Evolutionary conservation across 306 rosid genomes (phyloP).

Genomic region (Lathyrus aphaca): DNA sequence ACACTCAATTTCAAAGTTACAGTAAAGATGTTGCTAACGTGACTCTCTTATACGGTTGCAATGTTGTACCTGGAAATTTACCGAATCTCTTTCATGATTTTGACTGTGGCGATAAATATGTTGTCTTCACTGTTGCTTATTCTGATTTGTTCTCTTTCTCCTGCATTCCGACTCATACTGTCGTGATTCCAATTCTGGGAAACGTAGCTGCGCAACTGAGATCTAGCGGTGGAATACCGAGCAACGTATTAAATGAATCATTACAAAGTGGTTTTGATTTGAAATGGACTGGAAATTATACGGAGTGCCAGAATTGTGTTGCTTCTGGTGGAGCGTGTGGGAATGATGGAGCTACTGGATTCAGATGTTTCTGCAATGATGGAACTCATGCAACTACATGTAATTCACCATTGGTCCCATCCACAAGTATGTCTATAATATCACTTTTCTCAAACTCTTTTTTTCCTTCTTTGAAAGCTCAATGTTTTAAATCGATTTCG

Average conservation of each 20-base stretch:
- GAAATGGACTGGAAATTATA: neutral
- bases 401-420: neutral
- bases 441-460: neutral
- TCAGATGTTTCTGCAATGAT: slow-evolving; percentile 44
- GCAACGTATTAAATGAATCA: rapidly evolving
- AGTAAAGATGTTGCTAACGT: neutral
- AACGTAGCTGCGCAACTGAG: neutral
- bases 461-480: neutral
- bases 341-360: neutral
- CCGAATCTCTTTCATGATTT: neutral
- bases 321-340: slow-evolving; percentile 36
- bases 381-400: slow-evolving; percentile 25
- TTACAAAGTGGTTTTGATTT: slow-evolving; percentile 49
- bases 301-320: neutral
- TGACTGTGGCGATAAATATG: neutral
- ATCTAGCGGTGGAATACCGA: rapidly evolving
- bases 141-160: neutral
- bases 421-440: slow-evolving; percentile 22
- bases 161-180: neutral
- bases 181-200: neutral
- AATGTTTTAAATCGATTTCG: no score
- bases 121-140: neutral
- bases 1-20: neutral
- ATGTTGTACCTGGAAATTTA: neutral
- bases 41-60: neutral